These are phyloP conservation scores for Aspergillus biplanus DNA, from an alignment of 495 filamentous ascomycete genomes.

Conservation along the genomic window DNA sequence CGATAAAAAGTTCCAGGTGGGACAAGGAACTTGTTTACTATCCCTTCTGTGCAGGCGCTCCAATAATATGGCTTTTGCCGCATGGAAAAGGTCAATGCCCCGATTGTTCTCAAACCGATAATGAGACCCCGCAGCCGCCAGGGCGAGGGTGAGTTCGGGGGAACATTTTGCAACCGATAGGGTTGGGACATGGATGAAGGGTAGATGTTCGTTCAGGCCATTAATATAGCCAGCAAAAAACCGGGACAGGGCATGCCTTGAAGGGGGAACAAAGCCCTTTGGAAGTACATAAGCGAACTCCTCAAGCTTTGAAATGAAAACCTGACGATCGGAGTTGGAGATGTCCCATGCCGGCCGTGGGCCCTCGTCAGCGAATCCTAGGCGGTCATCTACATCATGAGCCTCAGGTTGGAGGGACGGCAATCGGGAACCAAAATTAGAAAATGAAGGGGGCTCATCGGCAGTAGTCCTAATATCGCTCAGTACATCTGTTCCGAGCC, in stretches of 20 bases:
- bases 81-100: constrained; percentile 72
- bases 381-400: constrained; percentile 58
- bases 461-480: constrained; percentile 40
- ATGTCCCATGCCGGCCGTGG: constrained; percentile 65
- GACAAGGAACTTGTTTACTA: constrained; percentile 47
- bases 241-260: constrained; percentile 49
- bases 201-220: constrained; percentile 52
- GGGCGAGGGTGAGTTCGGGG: constrained; percentile 50
- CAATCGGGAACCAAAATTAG: constrained; percentile 69
- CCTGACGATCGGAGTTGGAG: constrained; percentile 62
- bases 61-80: constrained; percentile 52
- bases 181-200: constrained; percentile 54
- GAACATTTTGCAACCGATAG: constrained; percentile 49
- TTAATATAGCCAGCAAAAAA: constrained; percentile 56
- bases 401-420: constrained; percentile 69
- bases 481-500: constrained; percentile 43
- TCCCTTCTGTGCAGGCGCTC: constrained; percentile 52
- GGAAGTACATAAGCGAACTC: constrained; percentile 71
- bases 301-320: constrained; percentile 64
- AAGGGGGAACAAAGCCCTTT: constrained; percentile 63
- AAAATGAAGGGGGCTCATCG: constrained; percentile 56
- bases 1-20: constrained; percentile 49
- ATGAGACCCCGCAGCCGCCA: constrained; percentile 54
- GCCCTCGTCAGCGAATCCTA: constrained; percentile 48
- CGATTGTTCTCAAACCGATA: constrained; percentile 68